Percentiles rank a stretch among this genome's conserved stretches.
phyloP scores from a whole-genome alignment of 2,329 filamentous ascomycete species.

The Exophiala sp. region DNA sequence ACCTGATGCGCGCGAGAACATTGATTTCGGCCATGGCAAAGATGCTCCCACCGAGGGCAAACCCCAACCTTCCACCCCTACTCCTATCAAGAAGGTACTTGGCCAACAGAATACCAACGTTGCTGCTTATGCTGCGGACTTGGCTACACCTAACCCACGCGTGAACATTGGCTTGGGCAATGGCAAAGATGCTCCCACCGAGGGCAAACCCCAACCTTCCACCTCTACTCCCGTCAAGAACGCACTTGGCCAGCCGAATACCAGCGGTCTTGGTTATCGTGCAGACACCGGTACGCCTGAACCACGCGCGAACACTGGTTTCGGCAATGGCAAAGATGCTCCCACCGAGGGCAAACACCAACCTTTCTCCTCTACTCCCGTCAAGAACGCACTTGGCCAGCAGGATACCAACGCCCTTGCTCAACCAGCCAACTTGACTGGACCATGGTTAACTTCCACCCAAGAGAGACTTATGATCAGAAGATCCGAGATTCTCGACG shows the following conservation, averaged over 20 bases:
- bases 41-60: not conserved
- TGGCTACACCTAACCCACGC: too few relatives aligned
- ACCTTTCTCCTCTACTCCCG: not conserved
- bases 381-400: not conserved
- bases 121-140: too few relatives aligned
- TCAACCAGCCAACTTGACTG: too few relatives aligned
- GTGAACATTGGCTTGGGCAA: not conserved
- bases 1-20: not conserved
- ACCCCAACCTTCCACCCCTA: not conserved
- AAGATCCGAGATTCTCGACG: too few relatives aligned
- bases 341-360: not conserved
- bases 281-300: too few relatives aligned
- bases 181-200: not conserved
- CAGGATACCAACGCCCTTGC: not conserved
- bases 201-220: not conserved
- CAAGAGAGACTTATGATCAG: slow-evolving; percentile 1
- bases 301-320: not conserved
- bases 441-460: too few relatives aligned
- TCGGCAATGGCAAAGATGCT: not conserved
- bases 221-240: not conserved
- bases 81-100: not conserved
- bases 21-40: not conserved
- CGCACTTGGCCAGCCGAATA: not conserved
- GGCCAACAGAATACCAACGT: not conserved
- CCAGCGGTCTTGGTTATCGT: not conserved